phyloP scores from a whole-genome alignment of 1,284 basidiomycete genomes.

The Coniferiporia sulphurascens region DNA sequence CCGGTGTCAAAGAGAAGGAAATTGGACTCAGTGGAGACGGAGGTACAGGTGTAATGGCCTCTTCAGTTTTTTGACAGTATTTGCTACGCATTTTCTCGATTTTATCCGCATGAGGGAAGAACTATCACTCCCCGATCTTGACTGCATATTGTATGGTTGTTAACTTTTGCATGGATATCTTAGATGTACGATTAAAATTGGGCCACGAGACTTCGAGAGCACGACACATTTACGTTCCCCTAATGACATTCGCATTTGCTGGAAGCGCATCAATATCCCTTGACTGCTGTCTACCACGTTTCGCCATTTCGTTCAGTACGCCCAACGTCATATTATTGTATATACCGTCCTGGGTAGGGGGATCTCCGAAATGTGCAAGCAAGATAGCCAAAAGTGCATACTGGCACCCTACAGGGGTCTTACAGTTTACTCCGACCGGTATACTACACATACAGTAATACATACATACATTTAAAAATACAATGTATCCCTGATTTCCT shows the following conservation, averaged over 20 bases:
- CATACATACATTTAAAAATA: neutral
- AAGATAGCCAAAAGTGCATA: too few relatives aligned
- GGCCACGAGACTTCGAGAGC: neutral
- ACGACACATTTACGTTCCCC: neutral
- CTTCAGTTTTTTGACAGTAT: neutral
- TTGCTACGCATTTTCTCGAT: neutral
- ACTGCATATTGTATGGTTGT: neutral
- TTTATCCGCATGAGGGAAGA: neutral
- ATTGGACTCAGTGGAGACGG: constrained; percentile 22
- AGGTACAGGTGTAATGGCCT: neutral
- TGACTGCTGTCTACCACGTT: neutral
- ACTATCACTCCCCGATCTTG: neutral
- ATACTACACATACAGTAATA: neutral
- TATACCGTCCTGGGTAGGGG: neutral
- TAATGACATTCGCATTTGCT: neutral
- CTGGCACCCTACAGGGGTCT: too few relatives aligned
- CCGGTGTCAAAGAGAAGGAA: constrained; percentile 51
- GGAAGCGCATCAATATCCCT: neutral
- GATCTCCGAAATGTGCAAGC: too few relatives aligned
- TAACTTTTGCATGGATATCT: neutral
- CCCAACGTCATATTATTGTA: neutral
- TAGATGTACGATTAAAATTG: neutral
- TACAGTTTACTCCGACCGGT: too few relatives aligned
- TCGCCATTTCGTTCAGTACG: neutral
- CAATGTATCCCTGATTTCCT: too few relatives aligned